Evolutionary conservation across 441 rosid genomes (phyloP).

Genomic region (Hura crepitans): DNA sequence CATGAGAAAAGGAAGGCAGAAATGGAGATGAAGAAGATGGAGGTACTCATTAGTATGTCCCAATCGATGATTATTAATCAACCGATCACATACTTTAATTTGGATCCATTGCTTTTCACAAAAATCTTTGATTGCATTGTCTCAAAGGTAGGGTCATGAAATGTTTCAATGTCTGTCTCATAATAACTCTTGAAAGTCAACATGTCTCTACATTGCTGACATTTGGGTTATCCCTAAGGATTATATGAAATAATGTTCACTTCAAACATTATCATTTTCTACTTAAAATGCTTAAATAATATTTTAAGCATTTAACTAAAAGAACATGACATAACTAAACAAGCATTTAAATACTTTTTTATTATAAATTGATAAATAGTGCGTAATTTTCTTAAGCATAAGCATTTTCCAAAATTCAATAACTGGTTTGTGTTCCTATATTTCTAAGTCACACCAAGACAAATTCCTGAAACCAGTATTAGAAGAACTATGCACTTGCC

Average conservation of each 20-base stretch:
- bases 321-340: too few relatives aligned
- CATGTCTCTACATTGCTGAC: not conserved
- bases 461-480: not conserved
- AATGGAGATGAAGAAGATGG: constrained; percentile 80
- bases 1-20: constrained; percentile 88
- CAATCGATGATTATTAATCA: not conserved
- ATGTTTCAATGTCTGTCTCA: not conserved
- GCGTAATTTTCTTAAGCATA: not conserved
- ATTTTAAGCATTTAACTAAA: too few relatives aligned
- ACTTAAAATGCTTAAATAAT: too few relatives aligned
- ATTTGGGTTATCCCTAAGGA: too few relatives aligned
- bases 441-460: not conserved
- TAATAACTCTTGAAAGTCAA: not conserved
- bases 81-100: not conserved
- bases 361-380: too few relatives aligned
- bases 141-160: constrained; percentile 15
- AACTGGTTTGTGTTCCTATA: not conserved
- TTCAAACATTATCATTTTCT: too few relatives aligned
- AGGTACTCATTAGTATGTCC: constrained; percentile 42
- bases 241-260: too few relatives aligned
- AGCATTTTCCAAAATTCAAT: constrained; percentile 2
- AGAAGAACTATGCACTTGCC: not conserved
- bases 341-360: too few relatives aligned
- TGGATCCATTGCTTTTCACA: constrained; percentile 14
- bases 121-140: not conserved